Percentiles rank a stretch among this genome's conserved stretches.
These are phyloP conservation scores for Amanita muscaria DNA, from an alignment of 768 basidiomycete species.

Conservation along the genomic window DNA sequence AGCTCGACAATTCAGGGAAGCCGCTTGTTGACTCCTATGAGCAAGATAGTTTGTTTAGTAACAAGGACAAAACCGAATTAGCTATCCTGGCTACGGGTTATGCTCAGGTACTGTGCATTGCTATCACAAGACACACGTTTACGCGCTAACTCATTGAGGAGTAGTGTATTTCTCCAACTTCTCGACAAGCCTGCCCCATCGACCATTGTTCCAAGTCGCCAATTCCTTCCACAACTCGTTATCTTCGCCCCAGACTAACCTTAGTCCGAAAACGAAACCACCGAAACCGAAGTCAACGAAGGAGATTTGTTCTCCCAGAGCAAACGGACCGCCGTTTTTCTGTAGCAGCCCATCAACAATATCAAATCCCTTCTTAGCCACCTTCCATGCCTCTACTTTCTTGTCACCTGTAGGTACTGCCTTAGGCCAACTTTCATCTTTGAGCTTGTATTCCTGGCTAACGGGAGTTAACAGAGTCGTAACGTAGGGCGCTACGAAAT, in stretches of 20 bases:
- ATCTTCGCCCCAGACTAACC: constrained; percentile 7
- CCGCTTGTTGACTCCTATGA: too few species aligned
- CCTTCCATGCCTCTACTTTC: constrained; percentile 22
- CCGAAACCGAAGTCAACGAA: constrained; percentile 12
- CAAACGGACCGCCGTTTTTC: constrained; percentile 15
- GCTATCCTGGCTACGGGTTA: too few species aligned
- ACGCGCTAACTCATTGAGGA: too few species aligned
- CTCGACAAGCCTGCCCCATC: constrained; percentile 10
- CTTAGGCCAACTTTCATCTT: constrained; percentile 28
- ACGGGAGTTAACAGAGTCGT: too few species aligned
- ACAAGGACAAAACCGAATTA: too few species aligned
- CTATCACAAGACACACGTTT: too few species aligned
- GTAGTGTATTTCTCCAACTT: constrained; percentile 5
- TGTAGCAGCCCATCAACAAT: constrained; percentile 13
- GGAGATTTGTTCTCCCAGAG: constrained; percentile 6
- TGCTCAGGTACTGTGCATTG: too few species aligned
- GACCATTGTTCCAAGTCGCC: constrained; percentile 10
- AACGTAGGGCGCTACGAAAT: constrained; percentile 14
- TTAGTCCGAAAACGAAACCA: constrained; percentile 5
- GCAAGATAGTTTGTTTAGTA: too few species aligned
- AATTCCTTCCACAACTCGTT: constrained; percentile 12
- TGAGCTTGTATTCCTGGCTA: constrained; percentile 25
- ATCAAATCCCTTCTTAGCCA: constrained; percentile 17
- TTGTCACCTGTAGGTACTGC: constrained; percentile 19
- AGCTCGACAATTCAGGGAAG: too few species aligned